Evolutionary conservation across 2,329 filamentous ascomycete genomes (phyloP).

Genomic region (Thelonectria blattea): DNA sequence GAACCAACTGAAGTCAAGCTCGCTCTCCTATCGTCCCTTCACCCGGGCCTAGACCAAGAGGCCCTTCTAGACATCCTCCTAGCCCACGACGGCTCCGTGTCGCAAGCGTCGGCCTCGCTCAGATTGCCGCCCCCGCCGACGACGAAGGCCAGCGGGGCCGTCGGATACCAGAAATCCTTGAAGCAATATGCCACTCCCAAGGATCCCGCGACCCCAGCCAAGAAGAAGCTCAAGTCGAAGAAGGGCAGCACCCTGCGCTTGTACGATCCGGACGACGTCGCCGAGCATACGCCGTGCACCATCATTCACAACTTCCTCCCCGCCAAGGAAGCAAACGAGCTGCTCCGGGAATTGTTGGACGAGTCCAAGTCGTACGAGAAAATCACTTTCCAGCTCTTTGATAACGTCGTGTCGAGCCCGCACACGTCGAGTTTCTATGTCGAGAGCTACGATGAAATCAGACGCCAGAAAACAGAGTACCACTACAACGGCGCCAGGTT

Average conservation of each 20-base stretch:
- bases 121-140: constrained; percentile 30
- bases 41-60: constrained; percentile 68
- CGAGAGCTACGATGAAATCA: constrained; percentile 71
- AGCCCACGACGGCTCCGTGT: constrained; percentile 77
- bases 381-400: constrained; percentile 84
- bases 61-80: constrained; percentile 79
- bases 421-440: constrained; percentile 88
- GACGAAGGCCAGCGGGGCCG: constrained; percentile 41
- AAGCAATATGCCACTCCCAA: constrained; percentile 52
- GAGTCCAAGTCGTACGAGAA: constrained; percentile 75
- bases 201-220: constrained; percentile 36
- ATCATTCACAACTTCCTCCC: constrained; percentile 92
- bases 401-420: constrained; percentile 82
- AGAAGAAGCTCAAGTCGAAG: constrained; percentile 65
- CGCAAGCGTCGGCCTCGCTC: constrained; percentile 66
- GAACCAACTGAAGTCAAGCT: constrained; percentile 91
- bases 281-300: constrained; percentile 84
- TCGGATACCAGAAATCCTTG: constrained; percentile 69
- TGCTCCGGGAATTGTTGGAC: constrained; percentile 76
- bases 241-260: constrained; percentile 85
- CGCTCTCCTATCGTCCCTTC: constrained; percentile 79
- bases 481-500: constrained; percentile 82
- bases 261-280: constrained; percentile 81
- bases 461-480: constrained; percentile 77
- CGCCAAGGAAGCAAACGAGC: constrained; percentile 69